Base-by-base conservation (phyloP, 1,139 yeast species). In the Lipomyces yarrowii region DNA sequence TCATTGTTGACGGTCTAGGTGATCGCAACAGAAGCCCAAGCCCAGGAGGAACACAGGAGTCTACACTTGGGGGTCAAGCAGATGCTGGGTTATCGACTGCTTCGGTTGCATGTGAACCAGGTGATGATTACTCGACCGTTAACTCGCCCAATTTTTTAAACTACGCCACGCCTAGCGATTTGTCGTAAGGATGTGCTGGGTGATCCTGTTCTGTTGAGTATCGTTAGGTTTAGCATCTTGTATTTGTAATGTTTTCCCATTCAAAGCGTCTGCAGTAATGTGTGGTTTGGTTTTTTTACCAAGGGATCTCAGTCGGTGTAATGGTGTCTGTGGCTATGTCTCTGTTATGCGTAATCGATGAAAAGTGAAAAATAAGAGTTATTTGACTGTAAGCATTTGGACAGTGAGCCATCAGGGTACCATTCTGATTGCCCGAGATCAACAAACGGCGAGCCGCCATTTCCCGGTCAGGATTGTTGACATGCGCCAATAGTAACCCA, bases 21-120 rank as follows among this genome's bases (percentile, higher is more conserved):
- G 64, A 61, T n/a, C 64, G 64, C 33, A 46, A 61, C 18, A 56
- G 64, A n/a, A 61, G 64, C 57, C 64, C 64, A 26, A 56, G 59
- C 11, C 64, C 64, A 13, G 33, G 3, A 23, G 53, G 61, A 23
- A 26, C 61, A n/a, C 56, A 46, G 32, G 33, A 21, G 37, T 39
- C 30, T n/a, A 15, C 37, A 6, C 15, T 30, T 18, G 39, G 18
- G 8, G 57, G 56, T 23, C 21, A 33, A 15, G 55, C 18, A 30
- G 60, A 23, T 10, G 60, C n/a, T 6, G 23, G 32, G 46, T 32
- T 30, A 21, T 57, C 60, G 54, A 52, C 23, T 30, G 55, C 33
- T 3, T 52, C 55, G 7, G 26, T 48, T 42, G 57, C 52, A 23
- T 59, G 57, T 37, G 52, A 59, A 26, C 30, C 37, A 10, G 53